phyloP scores from a whole-genome alignment of 2,329 filamentous ascomycete species.

The Geosmithia flava region DNA sequence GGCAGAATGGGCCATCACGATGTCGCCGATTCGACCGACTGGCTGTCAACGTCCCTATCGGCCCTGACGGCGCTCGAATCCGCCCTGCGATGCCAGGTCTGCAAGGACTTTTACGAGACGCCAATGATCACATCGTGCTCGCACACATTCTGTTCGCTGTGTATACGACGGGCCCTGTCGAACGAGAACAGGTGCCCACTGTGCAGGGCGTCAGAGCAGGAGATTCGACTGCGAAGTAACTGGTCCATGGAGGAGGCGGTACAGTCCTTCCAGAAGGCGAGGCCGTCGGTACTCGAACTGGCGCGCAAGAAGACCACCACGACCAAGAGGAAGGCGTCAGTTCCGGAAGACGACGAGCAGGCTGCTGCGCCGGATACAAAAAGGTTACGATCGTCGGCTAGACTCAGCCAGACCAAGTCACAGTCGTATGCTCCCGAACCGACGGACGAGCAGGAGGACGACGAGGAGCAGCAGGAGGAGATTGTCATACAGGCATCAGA shows the following conservation, averaged over 20 bases:
- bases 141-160: constrained; percentile 94
- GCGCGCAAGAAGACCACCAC: constrained; percentile 29
- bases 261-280: constrained; percentile 58
- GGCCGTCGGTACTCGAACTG: constrained; percentile 50
- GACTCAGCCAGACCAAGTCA: constrained; percentile 28
- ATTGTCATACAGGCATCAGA: constrained; percentile 12
- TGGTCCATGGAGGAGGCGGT: constrained; percentile 78
- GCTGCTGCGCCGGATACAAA: constrained; percentile 25
- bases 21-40: constrained; percentile 73
- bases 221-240: constrained; percentile 74
- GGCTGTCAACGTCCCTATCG: constrained; percentile 59
- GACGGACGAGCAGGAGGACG: not conserved
- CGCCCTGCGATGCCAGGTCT: constrained; percentile 86
- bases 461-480: constrained; percentile 5
- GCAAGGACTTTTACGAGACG: constrained; percentile 93
- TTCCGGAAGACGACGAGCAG: constrained; percentile 13
- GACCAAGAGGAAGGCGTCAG: constrained; percentile 38
- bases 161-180: constrained; percentile 77
- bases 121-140: constrained; percentile 92
- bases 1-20: constrained; percentile 18
- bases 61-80: constrained; percentile 63
- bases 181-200: constrained; percentile 79
- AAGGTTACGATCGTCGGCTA: constrained; percentile 37
- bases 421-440: constrained; percentile 10
- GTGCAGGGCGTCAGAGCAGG: constrained; percentile 69